Conservation (phyloP, 2,329 filamentous ascomycete species). For the Coniochaeta prunicola region DNA sequence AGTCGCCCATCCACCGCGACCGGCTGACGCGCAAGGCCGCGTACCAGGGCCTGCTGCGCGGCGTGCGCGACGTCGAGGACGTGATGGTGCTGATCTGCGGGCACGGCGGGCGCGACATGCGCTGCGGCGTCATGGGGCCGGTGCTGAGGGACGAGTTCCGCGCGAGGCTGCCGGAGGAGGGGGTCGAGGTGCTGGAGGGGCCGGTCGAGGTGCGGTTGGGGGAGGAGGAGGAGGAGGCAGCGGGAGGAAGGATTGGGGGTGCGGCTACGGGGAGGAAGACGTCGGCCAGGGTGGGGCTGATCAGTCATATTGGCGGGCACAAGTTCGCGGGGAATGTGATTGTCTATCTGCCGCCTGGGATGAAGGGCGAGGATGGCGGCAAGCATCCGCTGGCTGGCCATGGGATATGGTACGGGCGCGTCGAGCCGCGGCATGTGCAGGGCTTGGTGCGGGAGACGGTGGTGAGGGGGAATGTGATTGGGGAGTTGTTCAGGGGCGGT, state of each 20-base stretch:
- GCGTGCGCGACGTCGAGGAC: constrained; percentile 56
- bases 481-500: constrained; percentile 65
- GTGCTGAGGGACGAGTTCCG: constrained; percentile 66
- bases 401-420: constrained; percentile 77
- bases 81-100: constrained; percentile 81
- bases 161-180: constrained; percentile 41
- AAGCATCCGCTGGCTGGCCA: constrained; percentile 57
- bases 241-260: constrained; percentile 3
- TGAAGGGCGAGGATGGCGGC: constrained; percentile 30
- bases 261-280: constrained; percentile 13
- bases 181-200: constrained; percentile 39
- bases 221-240: constrained; percentile 1
- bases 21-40: constrained; percentile 41
- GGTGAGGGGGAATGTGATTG: constrained; percentile 57
- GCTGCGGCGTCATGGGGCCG: constrained; percentile 78
- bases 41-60: constrained; percentile 42
- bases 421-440: constrained; percentile 69
- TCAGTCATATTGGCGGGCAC: constrained; percentile 78
- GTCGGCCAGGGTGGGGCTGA: constrained; percentile 57
- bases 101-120: constrained; percentile 71
- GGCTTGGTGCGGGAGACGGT: constrained; percentile 69
- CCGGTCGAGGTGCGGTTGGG: constrained; percentile 27
- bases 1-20: constrained; percentile 52
- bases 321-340: constrained; percentile 84
- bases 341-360: constrained; percentile 61